Percentiles rank a stretch among this genome's conserved stretches.
Conservation (phyloP, 257 asterid genomes). For the Solanum clarkiae region DNA sequence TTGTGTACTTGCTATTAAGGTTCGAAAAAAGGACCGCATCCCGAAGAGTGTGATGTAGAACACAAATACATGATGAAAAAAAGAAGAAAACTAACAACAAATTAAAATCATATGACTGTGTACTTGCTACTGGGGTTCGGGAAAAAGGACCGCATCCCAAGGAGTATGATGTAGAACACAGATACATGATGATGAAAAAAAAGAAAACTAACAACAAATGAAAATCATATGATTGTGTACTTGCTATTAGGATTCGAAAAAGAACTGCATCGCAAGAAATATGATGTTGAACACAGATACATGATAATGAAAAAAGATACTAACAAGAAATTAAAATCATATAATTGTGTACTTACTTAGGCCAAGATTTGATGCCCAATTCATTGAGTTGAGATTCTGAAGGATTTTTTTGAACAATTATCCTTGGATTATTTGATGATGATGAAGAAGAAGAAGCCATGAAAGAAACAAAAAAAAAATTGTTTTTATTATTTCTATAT, state of each 20-base stretch:
- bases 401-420: constrained; percentile 61
- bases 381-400: constrained; percentile 58
- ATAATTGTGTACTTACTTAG: constrained; percentile 49
- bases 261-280: neutral
- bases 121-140: neutral
- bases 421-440: constrained; percentile 40
- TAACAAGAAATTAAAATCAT: neutral
- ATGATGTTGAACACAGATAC: neutral
- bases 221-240: constrained; percentile 14
- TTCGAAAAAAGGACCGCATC: neutral
- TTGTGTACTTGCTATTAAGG: constrained; percentile 11
- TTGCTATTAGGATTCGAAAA: neutral
- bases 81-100: neutral
- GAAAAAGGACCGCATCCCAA: neutral
- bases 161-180: no score
- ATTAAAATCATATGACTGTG: neutral
- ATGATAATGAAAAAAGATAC: no score
- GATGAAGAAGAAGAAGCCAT: constrained; percentile 28
- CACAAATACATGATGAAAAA: neutral
- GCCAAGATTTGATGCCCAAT: constrained; percentile 93
- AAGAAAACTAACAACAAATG: neutral
- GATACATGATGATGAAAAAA: neutral
- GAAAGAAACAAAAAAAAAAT: neutral
- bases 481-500: neutral
- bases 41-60: no score